Evolutionary conservation across 1,284 basidiomycete genomes (phyloP).

Genomic region (Trametes sp.): DNA sequence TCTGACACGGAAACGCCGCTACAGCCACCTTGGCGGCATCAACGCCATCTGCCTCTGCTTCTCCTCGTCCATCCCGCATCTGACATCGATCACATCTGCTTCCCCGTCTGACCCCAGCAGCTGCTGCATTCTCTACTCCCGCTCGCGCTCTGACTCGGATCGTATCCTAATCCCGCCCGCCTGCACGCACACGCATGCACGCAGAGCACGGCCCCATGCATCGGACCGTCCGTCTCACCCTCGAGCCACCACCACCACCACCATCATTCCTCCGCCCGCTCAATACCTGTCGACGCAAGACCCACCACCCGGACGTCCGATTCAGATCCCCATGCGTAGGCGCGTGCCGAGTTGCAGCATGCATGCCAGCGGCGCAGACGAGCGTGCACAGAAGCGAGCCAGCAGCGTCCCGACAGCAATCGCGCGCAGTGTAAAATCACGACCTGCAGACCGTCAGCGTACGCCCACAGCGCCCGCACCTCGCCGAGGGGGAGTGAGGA

Average conservation of each 20-base stretch:
- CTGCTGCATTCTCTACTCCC: neutral
- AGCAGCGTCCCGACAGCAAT: neutral
- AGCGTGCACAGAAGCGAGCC: neutral
- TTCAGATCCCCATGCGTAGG: neutral
- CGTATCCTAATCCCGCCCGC: neutral
- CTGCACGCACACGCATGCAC: too few relatives aligned
- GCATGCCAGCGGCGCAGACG: neutral
- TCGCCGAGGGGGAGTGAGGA: slow-evolving; percentile 17
- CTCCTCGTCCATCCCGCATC: neutral
- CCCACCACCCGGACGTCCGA: slow-evolving; percentile 4
- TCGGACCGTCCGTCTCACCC: neutral
- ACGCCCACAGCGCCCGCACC: slow-evolving; percentile 36
- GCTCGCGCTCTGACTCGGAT: slow-evolving; percentile 10
- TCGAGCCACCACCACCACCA: neutral
- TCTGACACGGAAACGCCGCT: neutral
- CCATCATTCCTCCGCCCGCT: neutral
- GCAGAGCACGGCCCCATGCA: neutral
- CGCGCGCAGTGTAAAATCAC: slow-evolving; percentile 43
- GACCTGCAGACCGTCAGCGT: slow-evolving; percentile 80
- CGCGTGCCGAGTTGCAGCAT: slow-evolving; percentile 8
- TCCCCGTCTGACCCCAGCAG: neutral
- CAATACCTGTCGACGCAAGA: neutral
- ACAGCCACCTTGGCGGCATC: slow-evolving; percentile 1
- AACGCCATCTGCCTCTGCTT: neutral
- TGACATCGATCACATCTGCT: neutral